phyloP scores from a whole-genome alignment of 176 grass and related monocot species.

The Eleusine coracana region DNA sequence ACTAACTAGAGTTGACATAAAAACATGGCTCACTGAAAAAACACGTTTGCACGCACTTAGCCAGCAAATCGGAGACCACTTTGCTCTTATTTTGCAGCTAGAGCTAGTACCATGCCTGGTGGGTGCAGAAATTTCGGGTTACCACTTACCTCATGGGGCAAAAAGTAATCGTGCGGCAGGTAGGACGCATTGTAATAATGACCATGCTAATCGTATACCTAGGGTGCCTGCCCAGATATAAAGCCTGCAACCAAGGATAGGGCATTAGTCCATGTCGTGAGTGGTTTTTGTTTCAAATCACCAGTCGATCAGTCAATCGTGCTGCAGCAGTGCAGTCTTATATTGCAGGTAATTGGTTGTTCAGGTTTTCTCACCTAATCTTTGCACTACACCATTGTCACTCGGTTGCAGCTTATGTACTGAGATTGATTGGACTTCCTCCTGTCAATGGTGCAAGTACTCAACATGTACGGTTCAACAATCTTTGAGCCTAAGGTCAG shows the following conservation, averaged over 20 bases:
- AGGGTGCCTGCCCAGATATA: constrained; percentile 11
- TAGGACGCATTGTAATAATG: background rate
- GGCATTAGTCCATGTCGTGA: background rate
- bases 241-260: constrained; percentile 19
- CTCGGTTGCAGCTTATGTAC: background rate
- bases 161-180: background rate
- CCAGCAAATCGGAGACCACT: constrained; percentile 13
- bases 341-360: background rate
- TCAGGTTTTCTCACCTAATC: constrained; percentile 37
- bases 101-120: background rate
- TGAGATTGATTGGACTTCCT: background rate
- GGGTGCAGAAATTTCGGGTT: constrained; percentile 15
- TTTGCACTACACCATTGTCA: constrained; percentile 15
- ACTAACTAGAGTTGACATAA: background rate
- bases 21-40: background rate
- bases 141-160: background rate
- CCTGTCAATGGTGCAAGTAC: background rate
- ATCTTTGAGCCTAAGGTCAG: no score
- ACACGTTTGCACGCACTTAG: background rate
- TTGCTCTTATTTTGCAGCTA: background rate
- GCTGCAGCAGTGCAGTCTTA: background rate
- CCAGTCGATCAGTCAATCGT: background rate
- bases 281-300: constrained; percentile 8
- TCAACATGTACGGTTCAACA: no score
- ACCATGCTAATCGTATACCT: background rate